Evolutionary conservation across 495 filamentous ascomycete species (phyloP).

Genomic region (Hypoxylon trugodes): DNA sequence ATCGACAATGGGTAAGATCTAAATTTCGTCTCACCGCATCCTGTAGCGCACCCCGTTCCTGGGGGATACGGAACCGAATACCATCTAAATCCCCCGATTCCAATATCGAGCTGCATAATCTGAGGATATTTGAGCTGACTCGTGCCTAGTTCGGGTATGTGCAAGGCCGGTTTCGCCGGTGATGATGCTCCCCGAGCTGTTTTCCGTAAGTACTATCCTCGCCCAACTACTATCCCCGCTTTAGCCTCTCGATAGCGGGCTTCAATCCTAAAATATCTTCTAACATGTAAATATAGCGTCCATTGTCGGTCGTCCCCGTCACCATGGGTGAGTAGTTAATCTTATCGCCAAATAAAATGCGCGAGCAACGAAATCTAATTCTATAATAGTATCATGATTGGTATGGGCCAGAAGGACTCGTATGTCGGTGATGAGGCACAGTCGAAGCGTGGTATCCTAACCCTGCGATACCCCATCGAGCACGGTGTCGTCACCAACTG

Average conservation of each 20-base stretch:
- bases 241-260: conserved; percentile 34
- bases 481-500: conserved; percentile 99
- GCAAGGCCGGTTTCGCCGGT: conserved; percentile 99
- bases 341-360: conserved; percentile 7
- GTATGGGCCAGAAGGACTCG: conserved; percentile 99
- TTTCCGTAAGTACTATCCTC: conserved; percentile 86
- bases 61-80: conserved; percentile 23
- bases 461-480: conserved; percentile 98
- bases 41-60: conserved; percentile 35
- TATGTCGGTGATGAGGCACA: conserved; percentile 99
- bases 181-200: conserved; percentile 99
- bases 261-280: conserved; percentile 31
- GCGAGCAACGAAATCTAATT: conserved; percentile 46
- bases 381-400: conserved; percentile 94
- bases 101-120: conserved; percentile 9
- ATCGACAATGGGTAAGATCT: conserved; percentile 99
- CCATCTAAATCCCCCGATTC: conserved; percentile 12
- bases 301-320: conserved; percentile 98
- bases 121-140: conserved; percentile 56
- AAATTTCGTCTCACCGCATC: conserved; percentile 46
- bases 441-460: conserved; percentile 99
- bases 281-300: conserved; percentile 70
- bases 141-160: conserved; percentile 94
- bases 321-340: conserved; percentile 87
- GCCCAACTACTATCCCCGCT: conserved; percentile 43